Evolutionary conservation across 1,139 yeast genomes (phyloP).

Genomic region (Suhomyces choctaworum): DNA sequence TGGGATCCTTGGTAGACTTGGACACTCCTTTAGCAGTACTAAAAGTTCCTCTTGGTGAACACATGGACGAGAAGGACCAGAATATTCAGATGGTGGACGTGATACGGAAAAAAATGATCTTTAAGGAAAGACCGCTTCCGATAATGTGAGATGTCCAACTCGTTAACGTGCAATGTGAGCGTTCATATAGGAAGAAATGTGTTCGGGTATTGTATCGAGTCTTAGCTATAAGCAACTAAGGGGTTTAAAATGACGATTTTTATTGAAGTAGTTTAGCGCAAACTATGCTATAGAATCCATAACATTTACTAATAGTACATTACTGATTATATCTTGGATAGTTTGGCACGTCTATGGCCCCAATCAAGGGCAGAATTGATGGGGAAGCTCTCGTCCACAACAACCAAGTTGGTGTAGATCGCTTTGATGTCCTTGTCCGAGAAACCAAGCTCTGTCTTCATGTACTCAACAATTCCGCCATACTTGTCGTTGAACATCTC

Average conservation of each 20-base stretch:
- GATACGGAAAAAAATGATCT: conserved; percentile 55
- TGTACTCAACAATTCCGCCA: conserved; percentile 57
- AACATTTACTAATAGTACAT: neutral
- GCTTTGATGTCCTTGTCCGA: conserved; percentile 47
- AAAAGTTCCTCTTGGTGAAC: conserved; percentile 34
- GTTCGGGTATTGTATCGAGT: too few relatives aligned
- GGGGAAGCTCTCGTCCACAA: conserved; percentile 23
- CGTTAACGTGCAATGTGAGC: neutral
- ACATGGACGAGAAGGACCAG: conserved; percentile 9
- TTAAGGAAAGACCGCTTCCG: conserved; percentile 69
- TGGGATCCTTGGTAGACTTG: conserved; percentile 57
- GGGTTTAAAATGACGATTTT: too few relatives aligned
- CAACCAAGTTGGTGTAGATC: conserved; percentile 49
- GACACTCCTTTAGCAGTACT: conserved; percentile 64
- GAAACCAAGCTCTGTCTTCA: conserved; percentile 49
- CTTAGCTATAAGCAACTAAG: too few relatives aligned
- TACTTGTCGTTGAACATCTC: conserved; percentile 49
- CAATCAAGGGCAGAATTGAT: conserved; percentile 23
- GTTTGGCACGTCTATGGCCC: conserved; percentile 25
- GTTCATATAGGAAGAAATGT: too few relatives aligned
- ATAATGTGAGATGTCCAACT: conserved; percentile 49
- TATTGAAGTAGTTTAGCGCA: too few relatives aligned
- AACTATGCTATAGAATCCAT: too few relatives aligned
- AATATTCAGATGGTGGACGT: conserved; percentile 56
- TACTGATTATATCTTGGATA: conserved; percentile 16